Conservation (phyloP, 108 stramenopile species). For the Cyclostephanos invisitatus region DNA sequence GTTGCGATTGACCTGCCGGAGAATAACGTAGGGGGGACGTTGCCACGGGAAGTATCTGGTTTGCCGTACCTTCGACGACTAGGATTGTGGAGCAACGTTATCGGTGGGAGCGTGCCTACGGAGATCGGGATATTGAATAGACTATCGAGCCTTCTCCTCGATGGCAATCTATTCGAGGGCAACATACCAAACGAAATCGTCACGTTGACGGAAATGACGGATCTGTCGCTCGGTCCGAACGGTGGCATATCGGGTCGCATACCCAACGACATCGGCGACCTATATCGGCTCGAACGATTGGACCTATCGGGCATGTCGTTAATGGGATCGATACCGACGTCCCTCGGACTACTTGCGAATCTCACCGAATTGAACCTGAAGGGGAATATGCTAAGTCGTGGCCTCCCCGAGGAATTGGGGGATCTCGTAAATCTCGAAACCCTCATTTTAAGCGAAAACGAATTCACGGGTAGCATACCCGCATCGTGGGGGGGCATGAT, state of each 20-base stretch:
- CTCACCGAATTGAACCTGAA: slow-evolving; percentile 23
- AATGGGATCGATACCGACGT: background rate
- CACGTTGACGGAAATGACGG: slow-evolving; percentile 24
- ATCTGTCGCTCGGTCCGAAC: slow-evolving; percentile 32
- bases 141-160: slow-evolving; percentile 32
- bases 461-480: slow-evolving; percentile 28
- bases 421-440: slow-evolving; percentile 23
- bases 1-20: slow-evolving; percentile 46
- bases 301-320: background rate
- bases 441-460: slow-evolving; percentile 28
- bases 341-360: slow-evolving; percentile 3
- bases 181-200: slow-evolving; percentile 41
- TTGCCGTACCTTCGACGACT: slow-evolving; percentile 34
- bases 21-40: slow-evolving; percentile 39
- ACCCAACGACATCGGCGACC: slow-evolving; percentile 25
- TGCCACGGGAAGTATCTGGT: slow-evolving; percentile 31
- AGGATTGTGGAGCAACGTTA: slow-evolving; percentile 50
- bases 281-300: slow-evolving; percentile 3
- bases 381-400: slow-evolving; percentile 10
- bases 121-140: slow-evolving; percentile 31
- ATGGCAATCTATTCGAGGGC: slow-evolving; percentile 39
- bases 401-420: slow-evolving; percentile 19
- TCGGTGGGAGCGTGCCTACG: slow-evolving; percentile 27
- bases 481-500: slow-evolving; percentile 30
- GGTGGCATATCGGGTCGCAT: slow-evolving; percentile 28